Percentiles rank a stretch among this genome's conserved stretches.
Conservation (phyloP, 371 early-diverging fungal genomes). For the Apophysomyces trapeziformis region DNA sequence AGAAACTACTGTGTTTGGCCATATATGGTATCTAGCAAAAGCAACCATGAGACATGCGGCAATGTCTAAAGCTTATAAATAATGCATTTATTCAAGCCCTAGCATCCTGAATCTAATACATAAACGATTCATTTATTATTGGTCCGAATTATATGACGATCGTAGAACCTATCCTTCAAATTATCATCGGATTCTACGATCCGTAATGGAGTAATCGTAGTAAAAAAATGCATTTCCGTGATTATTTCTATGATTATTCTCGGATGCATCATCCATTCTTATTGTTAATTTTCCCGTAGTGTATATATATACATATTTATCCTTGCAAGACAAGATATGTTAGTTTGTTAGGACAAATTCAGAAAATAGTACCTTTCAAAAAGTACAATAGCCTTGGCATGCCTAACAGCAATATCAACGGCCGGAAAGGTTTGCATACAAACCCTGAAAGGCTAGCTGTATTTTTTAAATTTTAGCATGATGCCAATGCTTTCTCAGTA, state of each 20-base stretch:
- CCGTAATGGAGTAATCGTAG: not conserved
- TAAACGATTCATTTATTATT: not conserved
- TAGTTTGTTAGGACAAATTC: too few relatives aligned
- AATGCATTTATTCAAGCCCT: not conserved
- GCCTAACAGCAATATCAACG: too few relatives aligned
- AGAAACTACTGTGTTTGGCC: not conserved
- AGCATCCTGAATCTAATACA: not conserved
- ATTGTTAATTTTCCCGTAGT: not conserved
- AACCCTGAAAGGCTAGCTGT: too few relatives aligned
- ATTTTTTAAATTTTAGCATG: too few relatives aligned
- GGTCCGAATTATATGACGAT: not conserved
- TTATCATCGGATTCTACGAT: too few relatives aligned
- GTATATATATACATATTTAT: not conserved
- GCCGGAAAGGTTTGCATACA: too few relatives aligned
- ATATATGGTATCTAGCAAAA: not conserved
- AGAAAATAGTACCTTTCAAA: too few relatives aligned
- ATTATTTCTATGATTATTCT: not conserved
- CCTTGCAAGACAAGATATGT: too few relatives aligned
- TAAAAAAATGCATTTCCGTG: not conserved
- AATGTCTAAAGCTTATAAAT: not conserved
- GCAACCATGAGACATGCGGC: not conserved
- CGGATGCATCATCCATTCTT: not conserved
- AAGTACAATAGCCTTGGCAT: too few relatives aligned
- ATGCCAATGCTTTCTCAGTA: too few relatives aligned
- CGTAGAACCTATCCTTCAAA: not conserved